phyloP scores from a whole-genome alignment of 2,329 filamentous ascomycete species.

The Trichoderma brevicompactum region DNA sequence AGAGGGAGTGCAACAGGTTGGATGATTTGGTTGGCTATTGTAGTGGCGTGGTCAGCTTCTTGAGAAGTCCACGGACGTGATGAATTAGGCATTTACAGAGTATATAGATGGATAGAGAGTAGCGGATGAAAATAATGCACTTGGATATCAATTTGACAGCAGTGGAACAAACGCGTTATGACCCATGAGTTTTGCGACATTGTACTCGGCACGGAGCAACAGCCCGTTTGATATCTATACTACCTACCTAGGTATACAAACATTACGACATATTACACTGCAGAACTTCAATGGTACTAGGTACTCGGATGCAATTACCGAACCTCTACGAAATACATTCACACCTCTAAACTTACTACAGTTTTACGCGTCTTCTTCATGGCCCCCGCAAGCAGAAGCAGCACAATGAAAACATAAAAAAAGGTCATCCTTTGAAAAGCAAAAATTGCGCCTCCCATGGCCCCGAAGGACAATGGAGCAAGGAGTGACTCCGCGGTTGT shows the following conservation, averaged over 20 bases:
- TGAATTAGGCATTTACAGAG: background rate
- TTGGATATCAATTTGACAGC: no score
- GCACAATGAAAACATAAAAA: conserved; percentile 55
- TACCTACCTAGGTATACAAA: no score
- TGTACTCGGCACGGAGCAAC: no score
- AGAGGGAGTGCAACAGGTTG: conserved; percentile 71
- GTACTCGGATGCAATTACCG: no score
- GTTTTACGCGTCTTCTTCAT: conserved; percentile 42
- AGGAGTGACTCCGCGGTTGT: conserved; percentile 53
- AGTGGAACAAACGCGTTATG: no score
- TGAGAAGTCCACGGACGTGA: conserved; percentile 66
- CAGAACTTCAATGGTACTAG: background rate
- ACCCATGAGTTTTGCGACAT: no score
- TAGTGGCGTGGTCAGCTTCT: conserved; percentile 80
- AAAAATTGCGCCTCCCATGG: conserved; percentile 58
- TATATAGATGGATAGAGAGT: conserved; percentile 8
- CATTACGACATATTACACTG: background rate
- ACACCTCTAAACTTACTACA: no score
- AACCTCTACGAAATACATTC: no score
- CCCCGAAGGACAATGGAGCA: conserved; percentile 56
- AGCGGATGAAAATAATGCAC: conserved; percentile 7
- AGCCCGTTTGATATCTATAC: no score
- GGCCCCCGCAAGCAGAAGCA: conserved; percentile 44
- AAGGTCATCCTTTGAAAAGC: conserved; percentile 37
- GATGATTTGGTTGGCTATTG: conserved; percentile 84